phyloP scores from a whole-genome alignment of 495 filamentous ascomycete species.

The Pyrenula massariospora region DNA sequence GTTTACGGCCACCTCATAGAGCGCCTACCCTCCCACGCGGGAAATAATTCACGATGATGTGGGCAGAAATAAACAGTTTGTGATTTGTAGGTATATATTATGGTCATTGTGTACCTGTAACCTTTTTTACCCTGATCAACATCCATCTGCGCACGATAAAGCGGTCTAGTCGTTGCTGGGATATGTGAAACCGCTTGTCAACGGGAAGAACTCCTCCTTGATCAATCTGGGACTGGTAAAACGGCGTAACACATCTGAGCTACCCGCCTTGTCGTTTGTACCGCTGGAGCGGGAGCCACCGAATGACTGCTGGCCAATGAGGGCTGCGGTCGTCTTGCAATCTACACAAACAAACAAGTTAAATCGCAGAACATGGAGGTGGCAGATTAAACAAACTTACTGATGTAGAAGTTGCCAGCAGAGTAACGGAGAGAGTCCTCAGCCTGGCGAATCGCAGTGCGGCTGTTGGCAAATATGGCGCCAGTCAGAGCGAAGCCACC shows the following conservation, averaged over 20 bases:
- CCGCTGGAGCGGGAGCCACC: conserved; percentile 65
- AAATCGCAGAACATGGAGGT: background rate
- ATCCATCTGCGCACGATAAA: too few relatives aligned
- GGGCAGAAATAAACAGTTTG: too few relatives aligned
- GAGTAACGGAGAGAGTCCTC: conserved; percentile 65
- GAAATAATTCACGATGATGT: too few relatives aligned
- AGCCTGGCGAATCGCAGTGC: conserved; percentile 51
- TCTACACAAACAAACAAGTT: conserved; percentile 20
- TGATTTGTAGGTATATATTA: too few relatives aligned
- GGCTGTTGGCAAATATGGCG: conserved; percentile 62
- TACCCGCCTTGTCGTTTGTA: conserved; percentile 77
- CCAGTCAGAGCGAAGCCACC: conserved; percentile 68
- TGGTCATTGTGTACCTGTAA: too few relatives aligned
- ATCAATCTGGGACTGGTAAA: conserved; percentile 65
- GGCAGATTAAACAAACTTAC: conserved; percentile 12
- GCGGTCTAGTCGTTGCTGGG: conserved; percentile 50
- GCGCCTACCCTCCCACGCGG: too few relatives aligned
- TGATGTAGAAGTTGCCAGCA: conserved; percentile 82
- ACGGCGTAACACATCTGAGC: conserved; percentile 47
- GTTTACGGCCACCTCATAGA: too few relatives aligned
- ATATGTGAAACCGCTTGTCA: conserved; percentile 50
- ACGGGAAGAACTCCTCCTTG: conserved; percentile 66
- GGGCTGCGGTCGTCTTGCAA: conserved; percentile 71
- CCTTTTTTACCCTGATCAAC: too few relatives aligned
- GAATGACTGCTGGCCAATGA: conserved; percentile 76